Evolutionary conservation across 2,329 filamentous ascomycete species (phyloP), one percentile per base, ranked within the genome.

Genomic region (Plectosphaerella plurivora): DNA sequence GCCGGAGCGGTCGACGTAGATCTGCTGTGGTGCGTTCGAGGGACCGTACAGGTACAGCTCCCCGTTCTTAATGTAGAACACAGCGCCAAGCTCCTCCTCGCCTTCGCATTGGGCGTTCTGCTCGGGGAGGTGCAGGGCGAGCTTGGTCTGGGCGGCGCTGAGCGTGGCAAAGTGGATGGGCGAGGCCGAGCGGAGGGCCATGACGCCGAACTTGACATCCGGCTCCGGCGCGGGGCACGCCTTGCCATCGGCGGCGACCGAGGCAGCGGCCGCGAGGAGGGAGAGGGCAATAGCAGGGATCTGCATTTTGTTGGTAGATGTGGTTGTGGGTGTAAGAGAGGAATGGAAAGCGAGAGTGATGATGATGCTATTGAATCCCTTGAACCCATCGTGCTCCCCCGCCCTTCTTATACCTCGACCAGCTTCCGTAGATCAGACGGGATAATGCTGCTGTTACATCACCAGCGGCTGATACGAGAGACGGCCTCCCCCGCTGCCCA

Each of bases 1-100:
- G 60, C 79, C 81, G 45, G 77, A 81, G 45, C 76, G 75, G 64
- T 85, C 81, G 39, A 75, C 75, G 56, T 61, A 84, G 49, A 79
- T 54, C 59, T 76, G 66, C 68, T 84, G 82, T 2, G 67, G 65
- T 35, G 57, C 68, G 5, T 65, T 68, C 20, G 67, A 65, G 24
- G 61, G 57, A 33, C 71, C 72, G 65, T 75, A 82, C 33, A 86
- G 73, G 62, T 65, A 74, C 28, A 82, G 71, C 45, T 69, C 68
- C 45, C 68, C 69, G 46, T 77, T 67, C 42, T 60, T 50, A 58
- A 83, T 65, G 57, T 68, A 67, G 65, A 85, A 81, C 39, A 73
- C 78, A 47, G 79, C 81, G 36, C 60, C 65, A 55, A 73, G 65
- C 25, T 57, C 58, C 41, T 66, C 59, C 41, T 67, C 65, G 7